Conservation (phyloP, 2,329 filamentous ascomycete species). For the Penicillium italicum region DNA sequence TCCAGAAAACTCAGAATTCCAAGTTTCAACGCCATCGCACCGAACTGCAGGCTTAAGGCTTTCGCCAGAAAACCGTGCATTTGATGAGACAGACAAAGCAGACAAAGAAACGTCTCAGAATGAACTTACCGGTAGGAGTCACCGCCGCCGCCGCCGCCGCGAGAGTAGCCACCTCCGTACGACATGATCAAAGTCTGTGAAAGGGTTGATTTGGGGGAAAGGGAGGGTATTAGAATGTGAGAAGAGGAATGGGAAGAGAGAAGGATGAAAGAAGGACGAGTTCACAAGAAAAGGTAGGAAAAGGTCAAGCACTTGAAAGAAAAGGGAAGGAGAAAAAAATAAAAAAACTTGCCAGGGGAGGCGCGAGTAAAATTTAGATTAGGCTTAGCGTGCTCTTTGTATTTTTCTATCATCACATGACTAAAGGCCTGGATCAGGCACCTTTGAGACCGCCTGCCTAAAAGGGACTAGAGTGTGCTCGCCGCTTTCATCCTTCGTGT, state of each 20-base stretch:
- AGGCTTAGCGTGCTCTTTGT: constrained; percentile 23
- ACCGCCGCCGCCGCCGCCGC: constrained; percentile 41
- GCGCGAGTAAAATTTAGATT: constrained; percentile 25
- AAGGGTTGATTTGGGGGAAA: constrained; percentile 7
- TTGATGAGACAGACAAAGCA: neutral
- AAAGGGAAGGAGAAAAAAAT: constrained; percentile 20
- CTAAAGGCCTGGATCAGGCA: neutral
- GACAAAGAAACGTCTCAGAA: neutral
- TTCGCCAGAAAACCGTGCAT: neutral
- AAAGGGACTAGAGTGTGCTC: neutral
- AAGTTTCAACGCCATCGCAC: neutral
- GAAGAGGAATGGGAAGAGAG: neutral
- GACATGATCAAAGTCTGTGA: constrained; percentile 57
- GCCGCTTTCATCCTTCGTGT: neutral
- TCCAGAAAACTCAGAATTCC: neutral
- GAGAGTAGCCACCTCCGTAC: constrained; percentile 57
- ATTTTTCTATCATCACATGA: constrained; percentile 8
- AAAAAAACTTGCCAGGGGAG: constrained; percentile 21
- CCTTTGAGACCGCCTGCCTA: constrained; percentile 3
- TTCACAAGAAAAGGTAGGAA: constrained; percentile 24
- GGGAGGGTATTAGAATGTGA: constrained; percentile 1
- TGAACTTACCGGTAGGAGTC: constrained; percentile 50
- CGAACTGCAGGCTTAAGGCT: neutral
- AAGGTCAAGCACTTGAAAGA: constrained; percentile 16
- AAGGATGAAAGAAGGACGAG: constrained; percentile 12